phyloP scores from a whole-genome alignment of 495 filamentous ascomycete genomes.

The Xylaria curta region DNA sequence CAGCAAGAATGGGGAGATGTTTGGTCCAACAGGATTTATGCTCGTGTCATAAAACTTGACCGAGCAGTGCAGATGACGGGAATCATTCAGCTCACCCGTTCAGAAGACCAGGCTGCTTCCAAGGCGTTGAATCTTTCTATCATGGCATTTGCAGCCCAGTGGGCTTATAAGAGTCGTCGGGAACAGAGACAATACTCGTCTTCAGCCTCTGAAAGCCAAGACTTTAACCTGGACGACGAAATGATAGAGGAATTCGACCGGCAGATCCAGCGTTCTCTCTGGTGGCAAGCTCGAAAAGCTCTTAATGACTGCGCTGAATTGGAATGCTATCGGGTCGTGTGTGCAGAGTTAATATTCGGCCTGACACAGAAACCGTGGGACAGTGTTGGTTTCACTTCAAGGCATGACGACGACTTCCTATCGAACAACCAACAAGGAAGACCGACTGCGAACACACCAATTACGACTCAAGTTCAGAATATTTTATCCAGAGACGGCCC shows the following conservation, averaged over 20 bases:
- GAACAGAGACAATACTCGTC: not conserved
- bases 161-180: not conserved
- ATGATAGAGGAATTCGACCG: not conserved
- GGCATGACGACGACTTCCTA: not conserved
- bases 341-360: slow-evolving; percentile 3
- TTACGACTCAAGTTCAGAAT: not conserved
- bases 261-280: not conserved
- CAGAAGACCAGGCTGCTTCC: not conserved
- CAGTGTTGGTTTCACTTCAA: not conserved
- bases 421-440: not conserved
- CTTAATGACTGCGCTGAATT: not conserved
- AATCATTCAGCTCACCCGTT: not conserved
- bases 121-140: not conserved
- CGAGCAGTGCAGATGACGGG: not conserved
- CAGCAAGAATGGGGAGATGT: not conserved
- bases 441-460: not conserved
- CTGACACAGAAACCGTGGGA: slow-evolving; percentile 4
- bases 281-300: not conserved
- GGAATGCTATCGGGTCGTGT: slow-evolving; percentile 1
- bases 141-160: not conserved
- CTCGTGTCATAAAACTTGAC: not conserved
- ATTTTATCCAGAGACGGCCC: not conserved
- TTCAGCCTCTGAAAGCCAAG: not conserved
- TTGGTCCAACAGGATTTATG: not conserved
- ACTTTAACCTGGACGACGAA: not conserved